A percentile compares a stretch with the other conserved stretches of the same genome.
Conservation (phyloP, 2,329 filamentous ascomycete genomes). For the Dactylellina cionopaga region DNA sequence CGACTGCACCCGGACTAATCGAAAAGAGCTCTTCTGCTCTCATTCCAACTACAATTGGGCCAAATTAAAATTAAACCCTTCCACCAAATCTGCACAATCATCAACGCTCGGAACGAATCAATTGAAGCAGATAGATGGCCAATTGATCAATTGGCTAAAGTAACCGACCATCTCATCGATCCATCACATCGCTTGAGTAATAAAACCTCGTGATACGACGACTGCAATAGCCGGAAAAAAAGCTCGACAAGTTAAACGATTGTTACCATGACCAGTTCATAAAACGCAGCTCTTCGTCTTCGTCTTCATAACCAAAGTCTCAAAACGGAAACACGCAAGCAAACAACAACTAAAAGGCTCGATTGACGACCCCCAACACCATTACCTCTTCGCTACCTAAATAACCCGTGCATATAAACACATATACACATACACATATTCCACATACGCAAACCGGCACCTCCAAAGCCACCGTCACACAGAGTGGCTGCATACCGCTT, state of each 20-base stretch:
- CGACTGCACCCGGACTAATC: background rate
- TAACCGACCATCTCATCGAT: background rate
- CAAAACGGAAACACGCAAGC: background rate
- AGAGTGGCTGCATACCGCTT: slow-evolving; percentile 31
- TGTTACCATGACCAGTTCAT: background rate
- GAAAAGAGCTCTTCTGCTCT: slow-evolving; percentile 15
- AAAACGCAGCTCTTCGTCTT: background rate
- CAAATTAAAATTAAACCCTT: background rate
- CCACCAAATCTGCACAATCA: too few relatives aligned
- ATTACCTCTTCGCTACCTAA: too few relatives aligned
- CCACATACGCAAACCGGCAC: slow-evolving; percentile 3
- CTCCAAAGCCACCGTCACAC: slow-evolving; percentile 7
- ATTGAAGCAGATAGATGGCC: slow-evolving; percentile 14
- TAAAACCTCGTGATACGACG: background rate
- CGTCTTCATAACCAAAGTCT: too few relatives aligned
- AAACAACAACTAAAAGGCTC: background rate
- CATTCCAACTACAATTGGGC: background rate
- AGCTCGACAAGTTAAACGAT: background rate
- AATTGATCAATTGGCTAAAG: slow-evolving; percentile 28
- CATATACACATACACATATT: background rate
- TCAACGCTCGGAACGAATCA: slow-evolving; percentile 8
- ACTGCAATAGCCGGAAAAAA: background rate
- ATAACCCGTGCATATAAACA: too few relatives aligned
- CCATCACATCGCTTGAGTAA: background rate
- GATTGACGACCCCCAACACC: slow-evolving; percentile 4